A percentile compares a stretch with the other conserved stretches of the same genome.
Evolutionary conservation across 441 rosid genomes (phyloP).

Genomic region (Mallotus repandus): DNA sequence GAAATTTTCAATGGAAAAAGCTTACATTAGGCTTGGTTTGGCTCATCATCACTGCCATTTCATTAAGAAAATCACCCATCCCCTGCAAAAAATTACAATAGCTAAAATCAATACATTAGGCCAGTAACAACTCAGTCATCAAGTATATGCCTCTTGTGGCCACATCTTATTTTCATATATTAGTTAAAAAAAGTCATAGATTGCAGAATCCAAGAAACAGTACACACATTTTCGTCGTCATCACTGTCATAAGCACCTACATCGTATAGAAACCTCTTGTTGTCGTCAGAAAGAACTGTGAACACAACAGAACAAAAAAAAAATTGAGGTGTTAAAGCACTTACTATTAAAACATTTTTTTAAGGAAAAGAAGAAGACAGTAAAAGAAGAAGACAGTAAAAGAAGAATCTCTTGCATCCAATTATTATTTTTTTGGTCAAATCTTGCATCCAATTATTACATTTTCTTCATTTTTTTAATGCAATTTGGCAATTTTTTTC

Average conservation of each 20-base stretch:
- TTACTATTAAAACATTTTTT: not conserved
- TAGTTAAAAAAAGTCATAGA: not conserved
- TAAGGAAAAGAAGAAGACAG: too few relatives aligned
- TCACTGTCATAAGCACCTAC: conserved; percentile 72
- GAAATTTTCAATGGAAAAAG: not conserved
- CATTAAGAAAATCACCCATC: conserved; percentile 85
- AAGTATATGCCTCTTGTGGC: too few relatives aligned
- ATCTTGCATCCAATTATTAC: not conserved
- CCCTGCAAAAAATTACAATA: conserved; percentile 43
- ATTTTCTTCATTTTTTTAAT: not conserved
- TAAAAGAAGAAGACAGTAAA: not conserved
- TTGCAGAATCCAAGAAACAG: not conserved
- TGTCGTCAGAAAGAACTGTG: conserved; percentile 75
- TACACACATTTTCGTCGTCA: conserved; percentile 66
- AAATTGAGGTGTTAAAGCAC: too few relatives aligned
- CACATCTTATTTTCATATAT: not conserved
- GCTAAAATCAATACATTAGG: not conserved
- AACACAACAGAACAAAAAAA: conserved; percentile 4
- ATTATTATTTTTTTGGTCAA: too few relatives aligned
- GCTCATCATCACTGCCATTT: conserved; percentile 84
- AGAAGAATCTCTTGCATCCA: not conserved
- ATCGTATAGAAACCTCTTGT: conserved; percentile 81
- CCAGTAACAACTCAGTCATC: too few relatives aligned
- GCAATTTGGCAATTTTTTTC: not conserved
- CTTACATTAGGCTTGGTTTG: conserved; percentile 68